Percentiles rank a stretch among this genome's conserved stretches.
Evolutionary conservation across 2,329 filamentous ascomycete genomes (phyloP).

Genomic region (Beauveria pseudobassiana): DNA sequence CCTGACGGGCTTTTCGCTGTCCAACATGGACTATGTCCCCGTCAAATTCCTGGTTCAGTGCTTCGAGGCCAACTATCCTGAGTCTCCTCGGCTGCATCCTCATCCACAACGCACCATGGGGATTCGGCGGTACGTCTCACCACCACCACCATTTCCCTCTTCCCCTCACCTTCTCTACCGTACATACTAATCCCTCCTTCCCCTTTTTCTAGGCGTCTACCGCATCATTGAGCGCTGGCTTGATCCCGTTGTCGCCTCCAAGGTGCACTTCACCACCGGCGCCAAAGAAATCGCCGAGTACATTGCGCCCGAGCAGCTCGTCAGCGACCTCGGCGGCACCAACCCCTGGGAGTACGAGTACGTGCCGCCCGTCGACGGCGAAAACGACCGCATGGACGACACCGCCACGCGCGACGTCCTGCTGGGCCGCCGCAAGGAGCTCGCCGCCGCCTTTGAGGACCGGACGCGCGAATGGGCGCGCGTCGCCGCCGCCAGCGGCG

Average conservation of each 20-base stretch:
- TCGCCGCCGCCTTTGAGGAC: constrained; percentile 63
- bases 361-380: constrained; percentile 59
- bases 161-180: too few relatives aligned
- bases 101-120: constrained; percentile 85
- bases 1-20: constrained; percentile 78
- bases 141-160: too few relatives aligned
- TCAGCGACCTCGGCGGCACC: constrained; percentile 72
- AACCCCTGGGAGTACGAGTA: constrained; percentile 76
- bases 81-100: constrained; percentile 74
- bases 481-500: constrained; percentile 26
- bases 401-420: constrained; percentile 52
- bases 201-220: constrained; percentile 58
- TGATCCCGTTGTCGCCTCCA: constrained; percentile 81
- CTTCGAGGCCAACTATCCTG: constrained; percentile 91
- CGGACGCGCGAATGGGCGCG: constrained; percentile 64
- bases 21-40: constrained; percentile 90
- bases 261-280: constrained; percentile 82
- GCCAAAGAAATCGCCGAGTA: constrained; percentile 65
- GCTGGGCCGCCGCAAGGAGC: constrained; percentile 49
- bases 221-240: constrained; percentile 85
- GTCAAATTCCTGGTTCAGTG: constrained; percentile 96
- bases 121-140: constrained; percentile 65
- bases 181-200: constrained; percentile 14
- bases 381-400: constrained; percentile 64
- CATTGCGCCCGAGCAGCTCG: constrained; percentile 59